These are phyloP conservation scores for Crassisporium funariophilum DNA, from an alignment of 768 basidiomycete species.

Conservation along the genomic window DNA sequence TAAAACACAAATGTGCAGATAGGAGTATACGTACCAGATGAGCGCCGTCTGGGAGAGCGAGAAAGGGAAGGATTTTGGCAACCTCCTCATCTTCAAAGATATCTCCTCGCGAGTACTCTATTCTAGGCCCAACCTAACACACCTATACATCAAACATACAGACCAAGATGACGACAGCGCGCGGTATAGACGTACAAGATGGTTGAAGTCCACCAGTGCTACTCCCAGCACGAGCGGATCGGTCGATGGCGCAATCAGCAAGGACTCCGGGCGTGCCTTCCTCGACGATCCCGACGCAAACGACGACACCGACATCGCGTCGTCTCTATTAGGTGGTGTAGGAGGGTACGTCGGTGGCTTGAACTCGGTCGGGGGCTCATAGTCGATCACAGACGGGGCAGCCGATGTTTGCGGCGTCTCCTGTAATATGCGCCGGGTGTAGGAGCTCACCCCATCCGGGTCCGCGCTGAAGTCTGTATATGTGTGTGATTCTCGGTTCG, in stretches of 20 bases:
- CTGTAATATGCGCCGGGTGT: background rate
- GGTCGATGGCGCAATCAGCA: constrained; percentile 62
- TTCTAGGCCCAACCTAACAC: constrained; percentile 82
- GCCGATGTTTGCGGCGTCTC: constrained; percentile 57
- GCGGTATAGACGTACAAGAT: constrained; percentile 60
- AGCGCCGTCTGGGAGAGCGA: constrained; percentile 96
- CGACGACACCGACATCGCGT: constrained; percentile 61
- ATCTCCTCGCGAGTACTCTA: constrained; percentile 81
- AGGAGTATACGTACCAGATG: constrained; percentile 67
- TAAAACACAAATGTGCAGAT: background rate
- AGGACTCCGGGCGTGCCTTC: constrained; percentile 80
- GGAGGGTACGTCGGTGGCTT: constrained; percentile 62
- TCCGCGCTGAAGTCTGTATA: constrained; percentile 12
- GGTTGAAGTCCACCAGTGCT: constrained; percentile 94
- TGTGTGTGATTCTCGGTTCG: constrained; percentile 15
- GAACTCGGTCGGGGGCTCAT: constrained; percentile 31
- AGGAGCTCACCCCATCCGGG: constrained; percentile 1
- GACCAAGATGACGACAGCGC: constrained; percentile 12
- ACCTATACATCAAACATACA: constrained; percentile 14
- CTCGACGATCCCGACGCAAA: constrained; percentile 63
- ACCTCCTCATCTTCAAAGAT: constrained; percentile 88
- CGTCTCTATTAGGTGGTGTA: constrained; percentile 41
- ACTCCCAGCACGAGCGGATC: constrained; percentile 78
- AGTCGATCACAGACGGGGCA: constrained; percentile 49
- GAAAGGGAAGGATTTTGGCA: constrained; percentile 84